Conservation (phyloP, 2,329 filamentous ascomycete genomes). For the Fonsecaea erecta region DNA sequence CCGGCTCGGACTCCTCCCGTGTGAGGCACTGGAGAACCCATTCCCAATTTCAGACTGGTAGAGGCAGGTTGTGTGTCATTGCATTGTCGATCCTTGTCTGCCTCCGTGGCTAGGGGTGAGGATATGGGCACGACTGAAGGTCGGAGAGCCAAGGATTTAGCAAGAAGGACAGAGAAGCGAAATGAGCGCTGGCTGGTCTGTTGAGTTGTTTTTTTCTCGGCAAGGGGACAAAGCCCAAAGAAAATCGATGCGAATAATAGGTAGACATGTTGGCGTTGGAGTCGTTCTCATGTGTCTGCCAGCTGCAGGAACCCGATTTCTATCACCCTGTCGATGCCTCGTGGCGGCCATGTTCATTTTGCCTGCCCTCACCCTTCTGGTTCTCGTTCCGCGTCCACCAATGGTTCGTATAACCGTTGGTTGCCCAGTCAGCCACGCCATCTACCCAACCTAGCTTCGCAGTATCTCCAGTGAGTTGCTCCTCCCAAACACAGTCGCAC, state of each 20-base stretch:
- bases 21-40: background rate
- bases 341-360: background rate
- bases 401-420: background rate
- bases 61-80: background rate
- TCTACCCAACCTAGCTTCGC: background rate
- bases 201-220: background rate
- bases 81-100: background rate
- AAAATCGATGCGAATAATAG: background rate
- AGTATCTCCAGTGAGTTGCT: constrained; percentile 4
- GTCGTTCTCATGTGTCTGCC: background rate
- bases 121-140: background rate
- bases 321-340: background rate
- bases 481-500: constrained; percentile 2
- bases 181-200: background rate
- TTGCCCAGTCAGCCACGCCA: background rate
- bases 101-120: background rate
- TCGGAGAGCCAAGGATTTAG: background rate
- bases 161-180: background rate
- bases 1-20: background rate
- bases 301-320: background rate
- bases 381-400: background rate
- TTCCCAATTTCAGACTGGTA: background rate
- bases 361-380: background rate
- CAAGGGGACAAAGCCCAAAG: background rate
- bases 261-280: background rate